Evolutionary conservation across 257 asterid genomes (phyloP).

Genomic region (Solanum raphanifolium): DNA sequence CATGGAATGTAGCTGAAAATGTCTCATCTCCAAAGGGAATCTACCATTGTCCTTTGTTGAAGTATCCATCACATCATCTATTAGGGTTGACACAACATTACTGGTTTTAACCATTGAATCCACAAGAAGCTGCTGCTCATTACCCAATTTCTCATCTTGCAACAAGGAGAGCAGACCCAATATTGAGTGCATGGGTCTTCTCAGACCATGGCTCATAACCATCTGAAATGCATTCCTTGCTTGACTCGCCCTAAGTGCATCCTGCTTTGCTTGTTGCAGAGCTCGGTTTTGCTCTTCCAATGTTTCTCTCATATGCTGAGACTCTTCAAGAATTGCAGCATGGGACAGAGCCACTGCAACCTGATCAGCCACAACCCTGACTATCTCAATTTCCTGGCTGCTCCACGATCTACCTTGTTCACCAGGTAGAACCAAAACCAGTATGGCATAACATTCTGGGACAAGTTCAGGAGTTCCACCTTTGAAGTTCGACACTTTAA

Average conservation of each 20-base stretch:
- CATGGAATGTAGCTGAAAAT: slow-evolving; percentile 59
- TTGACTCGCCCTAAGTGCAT: slow-evolving; percentile 78
- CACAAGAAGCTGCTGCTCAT: slow-evolving; percentile 57
- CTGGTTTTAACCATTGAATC: slow-evolving; percentile 73
- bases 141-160: slow-evolving; percentile 57
- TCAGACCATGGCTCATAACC: slow-evolving; percentile 87
- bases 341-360: slow-evolving; percentile 96
- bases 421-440: slow-evolving; percentile 75
- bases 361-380: slow-evolving; percentile 86
- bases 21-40: slow-evolving; percentile 57
- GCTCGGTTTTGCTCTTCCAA: slow-evolving; percentile 77
- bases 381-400: slow-evolving; percentile 70
- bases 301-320: slow-evolving; percentile 76
- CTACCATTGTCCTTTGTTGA: slow-evolving; percentile 52
- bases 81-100: slow-evolving; percentile 59
- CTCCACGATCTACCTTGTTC: slow-evolving; percentile 68
- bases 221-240: slow-evolving; percentile 77
- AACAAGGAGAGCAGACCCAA: slow-evolving; percentile 66
- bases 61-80: slow-evolving; percentile 77
- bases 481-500: slow-evolving; percentile 73
- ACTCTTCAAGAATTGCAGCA: slow-evolving; percentile 95
- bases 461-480: slow-evolving; percentile 94
- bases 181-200: slow-evolving; percentile 94
- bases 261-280: slow-evolving; percentile 69
- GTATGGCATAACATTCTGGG: slow-evolving; percentile 80